Conservation (phyloP, 1,284 basidiomycete genomes). For the Apiotrichum veenhuisii region DNA sequence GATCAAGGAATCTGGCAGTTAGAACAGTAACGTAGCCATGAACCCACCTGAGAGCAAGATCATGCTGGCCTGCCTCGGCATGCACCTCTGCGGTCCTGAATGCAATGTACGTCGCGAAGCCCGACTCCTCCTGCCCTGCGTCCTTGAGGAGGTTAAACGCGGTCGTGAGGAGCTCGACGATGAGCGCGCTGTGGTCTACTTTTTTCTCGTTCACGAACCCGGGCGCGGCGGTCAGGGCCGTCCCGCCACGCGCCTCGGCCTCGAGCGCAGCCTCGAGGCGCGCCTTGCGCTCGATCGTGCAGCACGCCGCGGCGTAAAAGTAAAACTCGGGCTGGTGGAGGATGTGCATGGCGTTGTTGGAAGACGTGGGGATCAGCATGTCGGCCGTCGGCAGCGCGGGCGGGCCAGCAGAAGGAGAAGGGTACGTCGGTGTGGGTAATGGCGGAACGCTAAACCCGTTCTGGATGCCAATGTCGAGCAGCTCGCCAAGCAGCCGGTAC, state of each 20-base stretch:
- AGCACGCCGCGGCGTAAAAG: constrained; percentile 79
- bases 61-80: constrained; percentile 57
- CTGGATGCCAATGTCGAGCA: constrained; percentile 73
- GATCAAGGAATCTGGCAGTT: constrained; percentile 82
- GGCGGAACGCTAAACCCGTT: constrained; percentile 51
- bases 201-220: constrained; percentile 78
- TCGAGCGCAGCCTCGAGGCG: constrained; percentile 62
- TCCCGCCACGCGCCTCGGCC: constrained; percentile 50
- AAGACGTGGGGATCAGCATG: constrained; percentile 41
- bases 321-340: constrained; percentile 87
- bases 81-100: constrained; percentile 81
- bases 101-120: constrained; percentile 78
- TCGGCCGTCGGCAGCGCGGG: constrained; percentile 20
- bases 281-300: constrained; percentile 68
- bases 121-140: constrained; percentile 53
- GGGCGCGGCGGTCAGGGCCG: constrained; percentile 39
- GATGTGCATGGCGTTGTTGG: constrained; percentile 51
- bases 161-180: constrained; percentile 84
- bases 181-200: constrained; percentile 74
- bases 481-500: constrained; percentile 83
- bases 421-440: constrained; percentile 8
- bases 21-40: constrained; percentile 56
- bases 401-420: constrained; percentile 30
- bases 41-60: constrained; percentile 68
- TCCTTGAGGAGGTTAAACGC: constrained; percentile 85